A percentile compares a stretch with the other conserved stretches of the same genome.
phyloP scores from a whole-genome alignment of 139 green algal genomes.

The Coccomyxa sp. region DNA sequence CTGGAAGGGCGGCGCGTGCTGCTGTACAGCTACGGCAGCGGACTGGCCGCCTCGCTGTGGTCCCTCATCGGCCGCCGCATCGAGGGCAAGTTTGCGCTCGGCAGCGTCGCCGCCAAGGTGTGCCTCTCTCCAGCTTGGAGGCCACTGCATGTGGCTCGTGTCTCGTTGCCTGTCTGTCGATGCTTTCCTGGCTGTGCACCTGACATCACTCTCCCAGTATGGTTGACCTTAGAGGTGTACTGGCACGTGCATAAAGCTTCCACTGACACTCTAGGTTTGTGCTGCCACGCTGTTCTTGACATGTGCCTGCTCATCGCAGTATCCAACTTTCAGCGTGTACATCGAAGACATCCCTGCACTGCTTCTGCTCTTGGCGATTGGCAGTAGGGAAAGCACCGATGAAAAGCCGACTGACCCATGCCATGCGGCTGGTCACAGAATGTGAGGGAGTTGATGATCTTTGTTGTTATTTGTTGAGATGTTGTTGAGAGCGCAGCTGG shows the following conservation, averaged over 20 bases:
- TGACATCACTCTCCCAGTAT: constrained; percentile 3
- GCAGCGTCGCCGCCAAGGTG: constrained; percentile 20
- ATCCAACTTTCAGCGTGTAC: too few species aligned
- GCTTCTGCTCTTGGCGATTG: not conserved
- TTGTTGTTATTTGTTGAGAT: not conserved
- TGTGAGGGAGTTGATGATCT: not conserved
- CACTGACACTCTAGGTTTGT: too few species aligned
- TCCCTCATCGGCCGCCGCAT: constrained; percentile 31
- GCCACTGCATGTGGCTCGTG: not conserved
- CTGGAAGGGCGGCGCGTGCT: constrained; percentile 54
- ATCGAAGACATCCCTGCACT: too few species aligned
- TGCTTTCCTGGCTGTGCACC: not conserved
- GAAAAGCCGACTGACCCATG: too few species aligned
- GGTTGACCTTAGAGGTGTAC: constrained; percentile 2
- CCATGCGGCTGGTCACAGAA: not conserved
- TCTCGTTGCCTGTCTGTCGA: not conserved
- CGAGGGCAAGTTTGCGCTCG: constrained; percentile 30
- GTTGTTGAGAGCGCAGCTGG: constrained; percentile 3
- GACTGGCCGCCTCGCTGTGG: constrained; percentile 54
- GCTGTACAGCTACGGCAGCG: constrained; percentile 77
- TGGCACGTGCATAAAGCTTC: not conserved
- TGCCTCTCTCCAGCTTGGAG: not conserved
- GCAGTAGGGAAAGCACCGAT: too few species aligned
- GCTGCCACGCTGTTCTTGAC: too few species aligned
- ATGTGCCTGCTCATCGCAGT: too few species aligned